Conservation (phyloP, 2,329 filamentous ascomycete species). For the Pleoardoris graminearum region DNA sequence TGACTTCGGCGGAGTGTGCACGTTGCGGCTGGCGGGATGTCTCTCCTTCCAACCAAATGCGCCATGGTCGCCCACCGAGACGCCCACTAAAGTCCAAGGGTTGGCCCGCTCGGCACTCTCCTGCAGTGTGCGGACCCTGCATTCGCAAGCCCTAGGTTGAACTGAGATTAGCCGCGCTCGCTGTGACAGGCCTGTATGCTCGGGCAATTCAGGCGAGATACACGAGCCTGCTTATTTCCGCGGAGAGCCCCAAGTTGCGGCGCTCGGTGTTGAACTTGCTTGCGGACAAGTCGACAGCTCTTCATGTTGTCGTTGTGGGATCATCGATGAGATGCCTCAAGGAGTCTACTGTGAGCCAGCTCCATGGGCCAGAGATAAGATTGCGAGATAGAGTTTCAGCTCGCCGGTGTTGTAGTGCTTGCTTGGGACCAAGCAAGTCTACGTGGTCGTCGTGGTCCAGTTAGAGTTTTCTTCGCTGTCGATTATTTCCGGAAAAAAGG, state of each 20-base stretch:
- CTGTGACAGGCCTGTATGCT: neutral
- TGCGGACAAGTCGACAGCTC: neutral
- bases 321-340: neutral
- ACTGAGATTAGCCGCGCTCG: neutral
- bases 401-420: neutral
- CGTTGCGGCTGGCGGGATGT: neutral
- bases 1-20: neutral
- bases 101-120: slow-evolving; percentile 3
- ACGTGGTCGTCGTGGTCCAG: neutral
- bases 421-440: neutral
- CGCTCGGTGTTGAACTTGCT: too few species aligned
- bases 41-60: neutral
- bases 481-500: neutral
- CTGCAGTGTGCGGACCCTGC: slow-evolving; percentile 7
- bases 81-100: neutral
- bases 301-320: neutral
- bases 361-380: neutral
- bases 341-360: neutral
- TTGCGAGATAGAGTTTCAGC: neutral
- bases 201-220: slow-evolving; percentile 5
- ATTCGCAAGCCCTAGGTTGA: slow-evolving; percentile 2
- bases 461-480: neutral
- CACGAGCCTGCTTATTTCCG: slow-evolving; percentile 3
- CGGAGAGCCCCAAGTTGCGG: neutral
- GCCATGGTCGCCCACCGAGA: neutral